Evolutionary conservation across 208 protist genomes (phyloP).

Genomic region (Trypanosoma theileri): DNA sequence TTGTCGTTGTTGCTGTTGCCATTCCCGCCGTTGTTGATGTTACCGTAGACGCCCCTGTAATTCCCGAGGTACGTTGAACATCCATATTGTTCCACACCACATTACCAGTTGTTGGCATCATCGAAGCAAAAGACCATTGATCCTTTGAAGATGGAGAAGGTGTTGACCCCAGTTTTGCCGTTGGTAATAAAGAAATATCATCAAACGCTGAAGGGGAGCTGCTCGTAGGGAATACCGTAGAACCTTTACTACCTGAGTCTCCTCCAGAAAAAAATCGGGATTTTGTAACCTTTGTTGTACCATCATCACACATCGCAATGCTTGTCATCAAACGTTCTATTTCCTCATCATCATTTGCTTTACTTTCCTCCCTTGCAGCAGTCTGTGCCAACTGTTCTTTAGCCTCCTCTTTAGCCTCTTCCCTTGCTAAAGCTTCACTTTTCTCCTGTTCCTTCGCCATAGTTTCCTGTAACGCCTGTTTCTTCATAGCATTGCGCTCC

Average conservation of each 20-base stretch:
- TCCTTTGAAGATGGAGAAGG: constrained; percentile 8
- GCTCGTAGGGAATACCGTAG: constrained; percentile 2
- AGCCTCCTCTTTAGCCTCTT: constrained; percentile 19
- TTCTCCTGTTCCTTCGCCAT: constrained; percentile 54
- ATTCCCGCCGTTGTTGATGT: constrained; percentile 1
- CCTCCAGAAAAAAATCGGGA: constrained; percentile 27
- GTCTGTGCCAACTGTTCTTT: constrained; percentile 22
- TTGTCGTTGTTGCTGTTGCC: constrained; percentile 4
- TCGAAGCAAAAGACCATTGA: constrained; percentile 10
- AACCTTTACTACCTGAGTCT: constrained; percentile 28
- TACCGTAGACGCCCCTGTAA: constrained; percentile 1
- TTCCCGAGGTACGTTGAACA: constrained; percentile 1
- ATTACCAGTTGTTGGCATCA: constrained; percentile 19
- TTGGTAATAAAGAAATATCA: background rate
- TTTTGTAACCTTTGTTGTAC: constrained; percentile 38
- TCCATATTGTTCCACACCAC: constrained; percentile 28
- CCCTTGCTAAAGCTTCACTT: constrained; percentile 5
- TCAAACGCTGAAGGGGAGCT: background rate
- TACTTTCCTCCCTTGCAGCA: constrained; percentile 9
- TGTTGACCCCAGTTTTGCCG: background rate
- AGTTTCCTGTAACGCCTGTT: constrained; percentile 59
- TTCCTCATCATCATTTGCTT: constrained; percentile 23
- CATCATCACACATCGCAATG: constrained; percentile 36
- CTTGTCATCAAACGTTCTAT: constrained; percentile 31
- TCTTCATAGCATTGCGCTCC: constrained; percentile 66